Evolutionary conservation across 305 asterid genomes (phyloP), one percentile per base, ranked within the genome.

Genomic region (Petunia hybrid): DNA sequence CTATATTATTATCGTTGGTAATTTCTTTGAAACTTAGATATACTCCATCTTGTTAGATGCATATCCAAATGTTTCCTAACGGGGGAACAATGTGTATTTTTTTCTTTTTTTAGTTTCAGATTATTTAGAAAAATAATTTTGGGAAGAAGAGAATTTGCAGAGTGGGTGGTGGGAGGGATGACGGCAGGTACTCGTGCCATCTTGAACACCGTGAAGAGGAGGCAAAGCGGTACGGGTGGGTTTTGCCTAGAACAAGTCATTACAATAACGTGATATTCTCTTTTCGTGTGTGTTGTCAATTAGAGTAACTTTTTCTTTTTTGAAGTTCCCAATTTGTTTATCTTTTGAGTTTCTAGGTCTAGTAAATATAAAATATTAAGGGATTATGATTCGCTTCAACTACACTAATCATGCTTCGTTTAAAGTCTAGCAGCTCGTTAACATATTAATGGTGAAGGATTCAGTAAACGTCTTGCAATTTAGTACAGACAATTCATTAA

Each of bases 211-310:
- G 90, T 83, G 91, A 76, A 66, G 61, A n/a, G 55, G 79, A 14
- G 86, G 48, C 66, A 68, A 42, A 40, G 83, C 4, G 74, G 60
- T 69, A 77, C 55, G 87, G 65, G 56, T 46, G 22, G 3, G 10
- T 7, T 46, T 75, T 74, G 46, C 59, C 10, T 31, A 66, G 77
- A 8, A 46, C 39, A 5, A 13, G 59, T 82, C 91, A 86, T 70
- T 87, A 10, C 83, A 89, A 84, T 82, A 81, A 67, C 89, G 92
- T 89, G 93, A 89, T 87, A 80, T 88, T 85, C 87, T 84, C 85
- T 86, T 76, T 81, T 62, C 40, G 67, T 62, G 56, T 76, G 45
- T 81, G 74, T 83, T 80, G 35, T 45, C 45, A 38, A 56, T 46
- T 16, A 4, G 70, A 6, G 3, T 41, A 36, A 4, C n/a, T 40